A percentile compares a stretch with the other conserved stretches of the same genome.
Conservation (phyloP, 2,329 filamentous ascomycete species). For the Beauveria bassiana region DNA sequence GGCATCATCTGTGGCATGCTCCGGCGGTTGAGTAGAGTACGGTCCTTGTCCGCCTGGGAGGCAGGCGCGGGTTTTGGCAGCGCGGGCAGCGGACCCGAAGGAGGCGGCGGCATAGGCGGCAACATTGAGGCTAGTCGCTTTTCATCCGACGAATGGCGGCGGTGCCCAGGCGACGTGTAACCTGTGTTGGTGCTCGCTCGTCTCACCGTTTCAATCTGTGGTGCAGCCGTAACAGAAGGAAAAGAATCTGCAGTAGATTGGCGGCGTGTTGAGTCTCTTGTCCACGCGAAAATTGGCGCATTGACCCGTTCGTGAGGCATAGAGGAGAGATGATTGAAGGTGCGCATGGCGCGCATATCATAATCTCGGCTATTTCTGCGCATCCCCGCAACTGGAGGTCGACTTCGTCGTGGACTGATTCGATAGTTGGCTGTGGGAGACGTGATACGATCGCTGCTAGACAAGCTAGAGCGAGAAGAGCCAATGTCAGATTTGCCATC, state of each 20-base stretch:
- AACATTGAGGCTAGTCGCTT: neutral
- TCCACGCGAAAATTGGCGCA: slow-evolving; percentile 3
- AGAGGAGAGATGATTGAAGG: neutral
- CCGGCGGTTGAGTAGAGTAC: slow-evolving; percentile 28
- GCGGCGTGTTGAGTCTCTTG: neutral
- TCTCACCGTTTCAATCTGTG: neutral
- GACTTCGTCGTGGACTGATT: slow-evolving; percentile 5
- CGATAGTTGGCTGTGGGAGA: neutral
- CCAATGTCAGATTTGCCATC: neutral
- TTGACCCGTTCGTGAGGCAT: neutral
- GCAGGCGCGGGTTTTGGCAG: slow-evolving; percentile 20
- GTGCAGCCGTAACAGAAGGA: neutral
- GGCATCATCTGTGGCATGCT: slow-evolving; percentile 42
- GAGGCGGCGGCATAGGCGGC: slow-evolving; percentile 20
- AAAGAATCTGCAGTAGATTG: neutral
- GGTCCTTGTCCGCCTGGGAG: slow-evolving; percentile 18
- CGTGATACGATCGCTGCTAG: neutral
- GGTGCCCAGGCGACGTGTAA: neutral
- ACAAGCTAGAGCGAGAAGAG: neutral
- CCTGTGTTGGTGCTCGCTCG: neutral
- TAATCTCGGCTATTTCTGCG: neutral
- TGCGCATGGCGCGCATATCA: neutral
- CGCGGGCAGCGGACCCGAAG: slow-evolving; percentile 23
- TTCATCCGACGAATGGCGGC: slow-evolving; percentile 8
- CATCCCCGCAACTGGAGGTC: neutral